Percentiles rank a stretch among this genome's conserved stretches.
Evolutionary conservation across 768 basidiomycete genomes (phyloP).

Genomic region (Hygrophorus pudorinus): DNA sequence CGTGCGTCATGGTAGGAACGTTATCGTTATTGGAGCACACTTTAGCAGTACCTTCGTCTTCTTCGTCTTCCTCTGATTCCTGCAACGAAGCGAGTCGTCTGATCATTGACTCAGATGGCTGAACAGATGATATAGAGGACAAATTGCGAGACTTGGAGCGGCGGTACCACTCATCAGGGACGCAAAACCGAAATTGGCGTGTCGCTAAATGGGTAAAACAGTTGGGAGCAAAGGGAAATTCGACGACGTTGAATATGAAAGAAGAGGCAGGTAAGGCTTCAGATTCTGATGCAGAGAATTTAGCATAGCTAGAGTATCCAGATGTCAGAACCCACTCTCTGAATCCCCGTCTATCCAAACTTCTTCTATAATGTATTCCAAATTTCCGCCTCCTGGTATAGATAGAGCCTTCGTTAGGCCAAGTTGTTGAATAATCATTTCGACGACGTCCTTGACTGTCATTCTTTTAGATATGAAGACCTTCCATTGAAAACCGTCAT

Average conservation of each 20-base stretch:
- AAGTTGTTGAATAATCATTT: constrained; percentile 46
- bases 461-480: constrained; percentile 51
- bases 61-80: constrained; percentile 33
- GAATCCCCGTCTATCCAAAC: constrained; percentile 42
- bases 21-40: constrained; percentile 15
- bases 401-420: constrained; percentile 60
- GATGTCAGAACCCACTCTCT: constrained; percentile 36
- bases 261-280: constrained; percentile 35
- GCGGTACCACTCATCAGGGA: constrained; percentile 76
- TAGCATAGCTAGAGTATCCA: constrained; percentile 34
- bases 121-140: constrained; percentile 31
- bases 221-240: constrained; percentile 29
- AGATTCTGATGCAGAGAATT: constrained; percentile 24
- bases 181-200: constrained; percentile 50
- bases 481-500: constrained; percentile 61
- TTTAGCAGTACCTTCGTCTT: constrained; percentile 53
- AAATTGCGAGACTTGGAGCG: constrained; percentile 49
- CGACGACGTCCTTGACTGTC: constrained; percentile 46
- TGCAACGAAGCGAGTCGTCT: constrained; percentile 38
- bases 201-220: constrained; percentile 30
- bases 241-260: constrained; percentile 32
- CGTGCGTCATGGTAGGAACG: constrained; percentile 22
- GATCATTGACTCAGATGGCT: constrained; percentile 44
- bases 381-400: constrained; percentile 52
- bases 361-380: constrained; percentile 73